Base-by-base conservation (phyloP, 208 protist species). In the Tetramitus jugosus region DNA sequence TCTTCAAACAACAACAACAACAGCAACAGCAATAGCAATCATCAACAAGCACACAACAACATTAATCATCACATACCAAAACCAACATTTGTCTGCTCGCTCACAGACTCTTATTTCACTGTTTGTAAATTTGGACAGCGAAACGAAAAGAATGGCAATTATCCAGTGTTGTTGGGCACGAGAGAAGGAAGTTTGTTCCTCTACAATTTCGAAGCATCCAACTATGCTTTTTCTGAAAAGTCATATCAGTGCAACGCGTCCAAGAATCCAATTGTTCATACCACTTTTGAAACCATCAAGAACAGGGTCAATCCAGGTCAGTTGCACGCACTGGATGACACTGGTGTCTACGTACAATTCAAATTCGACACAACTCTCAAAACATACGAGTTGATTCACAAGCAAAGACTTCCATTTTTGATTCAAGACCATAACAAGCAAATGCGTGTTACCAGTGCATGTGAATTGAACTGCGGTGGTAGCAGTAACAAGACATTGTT, bases 231-330 rank as follows among this genome's bases (percentile, higher is more conserved):
- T 49, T 20, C 43, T 35, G 31, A 35, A 37, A 71, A 8, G 2
- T 49, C 4, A 49, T 71, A 17, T 35, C 39, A 20, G 35, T 49
- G 29, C 65, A 71, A 33, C 65, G 35, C 20, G 29, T 26, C 14
- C 20, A 71, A 71, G 23, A 26, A 71, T 49, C n/a, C 26, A 49
- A 71, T 71, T 49, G 65, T 71, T 49, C n/a, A 26, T 23, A 29
- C 20, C 17, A 29, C 20, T 33, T 71, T 71, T 13, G 65, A 35
- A 37, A 29, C 35, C 14, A 71, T 49, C 23, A 71, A 71, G n/a
- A n/a, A n/a, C 43, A n/a, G 20, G 10, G 49, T 49, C 20, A 71
- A 71, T 31, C 65, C 65, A 42, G 65, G 65, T 71, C 39, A 71
- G 35, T 26, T 71, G 29, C 35, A 71, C 35, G 26, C 65, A 17